Base-by-base conservation (phyloP, 257 asterid species). In the Solanum bukasovii region DNA sequence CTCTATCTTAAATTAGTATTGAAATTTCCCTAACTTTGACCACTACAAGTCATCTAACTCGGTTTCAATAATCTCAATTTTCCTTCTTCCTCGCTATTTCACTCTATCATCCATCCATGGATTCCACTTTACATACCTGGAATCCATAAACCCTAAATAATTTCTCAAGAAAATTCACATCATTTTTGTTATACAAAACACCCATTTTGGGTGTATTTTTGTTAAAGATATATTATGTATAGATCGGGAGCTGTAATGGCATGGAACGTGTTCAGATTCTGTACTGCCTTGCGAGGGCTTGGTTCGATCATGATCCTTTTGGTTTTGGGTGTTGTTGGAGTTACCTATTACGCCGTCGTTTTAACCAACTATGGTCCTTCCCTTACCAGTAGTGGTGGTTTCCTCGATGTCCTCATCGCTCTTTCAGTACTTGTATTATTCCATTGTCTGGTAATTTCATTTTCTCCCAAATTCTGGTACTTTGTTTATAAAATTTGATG, bases 231-330 rank as follows among this genome's bases (percentile, higher is more conserved):
- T 29, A 33, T 88, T 93, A 96, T 97, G 99, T 86, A 94, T 93
- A 97, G 99, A 97, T 96, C 99, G 93, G 99, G 99, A 73, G 95
- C 93, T 5, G 94, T 90, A 88, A 97, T 97, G 99, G 99, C 99
- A 70, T 97, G 99, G 99, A 97, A 97, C 85, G 98, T 97, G 25
- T 97, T 97, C 96, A 95, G 92, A 89, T 97, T 97, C 87, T 97
- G 99, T 86, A 95, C 99, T 71, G 99, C 99, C 35, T 90, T 97
- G 87, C 90, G 96, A 87, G 99, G 99, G 31, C 93, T 97, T 25
- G 99, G 99, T 34, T 97, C 99, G 93, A 94, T 97, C 95, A 97
- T 97, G 99, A 95, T 97, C 81, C 88, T 97, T 8, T 91, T 97
- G 90, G 99, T 97, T 72, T 95, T 97, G 49, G 98, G 96, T 83